Base-by-base conservation (phyloP, 805 yeast genomes). In the Myxozyma lipomycoides region DNA sequence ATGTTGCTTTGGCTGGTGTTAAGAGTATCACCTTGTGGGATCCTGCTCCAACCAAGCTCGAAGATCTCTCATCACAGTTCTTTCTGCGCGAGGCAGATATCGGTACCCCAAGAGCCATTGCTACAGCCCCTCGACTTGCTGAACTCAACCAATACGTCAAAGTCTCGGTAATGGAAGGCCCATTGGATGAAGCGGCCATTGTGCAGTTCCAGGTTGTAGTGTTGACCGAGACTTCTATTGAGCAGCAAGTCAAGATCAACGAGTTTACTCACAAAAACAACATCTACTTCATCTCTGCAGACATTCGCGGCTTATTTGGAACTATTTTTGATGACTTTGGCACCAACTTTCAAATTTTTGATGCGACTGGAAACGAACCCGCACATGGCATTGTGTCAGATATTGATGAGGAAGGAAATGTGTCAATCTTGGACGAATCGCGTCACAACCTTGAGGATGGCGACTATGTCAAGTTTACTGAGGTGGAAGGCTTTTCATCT, bases 371-470 rank as follows among this genome's bases (percentile, higher is more conserved):
- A 46, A 98, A 93, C 71, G 98, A 93, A 69, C 95, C 96, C 17
- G 72, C 73, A 43, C 66, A 82, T 3, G 98, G 98, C 41, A 84
- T 87, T 52, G 86, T 93, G 1, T 85, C 96, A 1, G 95, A 86
- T 65, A 84, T 93, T 54, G 96, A 90, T 65, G 67, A 72, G 9
- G 78, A 86, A 65, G 98, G 98, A 51, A 84, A 89, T 9, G 96
- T 93, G n/a, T 84, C 96, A 19, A 87, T 86, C 75, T 76, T 91
- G 61, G 96, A 86, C 65, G 97, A 88, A 58, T 83, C 80, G 53
- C 82, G 98, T 69, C 99, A 93, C 65, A 95, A 95, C 18, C 75
- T 93, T 48, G 87, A 90, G 73, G 96, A 88, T 68, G 98, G 97
- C 17, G 85, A 86, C 62, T 85, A 72, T 64, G 96, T 93, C 48